Conservation (phyloP, 371 early-diverging fungal genomes). For the Actinomortierella ambigua region DNA sequence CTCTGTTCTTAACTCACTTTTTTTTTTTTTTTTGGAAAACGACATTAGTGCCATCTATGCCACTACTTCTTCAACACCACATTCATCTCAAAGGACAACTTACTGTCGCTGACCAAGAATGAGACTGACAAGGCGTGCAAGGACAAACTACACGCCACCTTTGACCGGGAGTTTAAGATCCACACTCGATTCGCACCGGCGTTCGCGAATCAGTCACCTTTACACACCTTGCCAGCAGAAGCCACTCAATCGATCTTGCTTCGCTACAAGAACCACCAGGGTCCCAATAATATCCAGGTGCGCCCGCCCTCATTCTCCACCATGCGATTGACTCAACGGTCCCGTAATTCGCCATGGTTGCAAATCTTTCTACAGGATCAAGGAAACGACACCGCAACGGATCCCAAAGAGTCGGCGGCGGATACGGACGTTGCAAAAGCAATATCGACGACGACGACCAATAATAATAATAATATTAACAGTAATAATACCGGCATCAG, state of each 20-base stretch:
- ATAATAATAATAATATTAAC: not conserved
- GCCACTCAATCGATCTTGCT: slow-evolving; percentile 18
- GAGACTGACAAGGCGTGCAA: slow-evolving; percentile 52
- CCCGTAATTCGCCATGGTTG: too few species aligned
- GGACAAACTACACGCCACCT: slow-evolving; percentile 44
- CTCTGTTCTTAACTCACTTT: not conserved
- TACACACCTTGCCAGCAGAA: slow-evolving; percentile 23
- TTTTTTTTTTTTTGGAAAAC: too few species aligned
- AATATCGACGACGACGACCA: not conserved
- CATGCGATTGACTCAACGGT: slow-evolving; percentile 6
- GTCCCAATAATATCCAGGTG: slow-evolving; percentile 33
- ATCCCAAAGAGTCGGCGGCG: too few species aligned
- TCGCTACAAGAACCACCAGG: slow-evolving; percentile 33
- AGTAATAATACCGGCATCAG: not conserved
- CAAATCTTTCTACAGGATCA: too few species aligned
- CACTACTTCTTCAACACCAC: slow-evolving; percentile 60
- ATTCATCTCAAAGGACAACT: slow-evolving; percentile 43
- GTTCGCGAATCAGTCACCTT: slow-evolving; percentile 24
- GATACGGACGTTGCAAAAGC: too few species aligned
- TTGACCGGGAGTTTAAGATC: slow-evolving; percentile 41
- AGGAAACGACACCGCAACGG: too few species aligned
- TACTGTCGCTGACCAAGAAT: slow-evolving; percentile 23
- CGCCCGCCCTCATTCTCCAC: slow-evolving; percentile 31
- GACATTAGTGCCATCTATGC: slow-evolving; percentile 40
- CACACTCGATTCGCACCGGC: slow-evolving; percentile 22